A percentile compares a stretch with the other conserved stretches of the same genome.
These are phyloP conservation scores for Cladosporium colombiae DNA, from an alignment of 2,329 filamentous ascomycete species.

Conservation along the genomic window DNA sequence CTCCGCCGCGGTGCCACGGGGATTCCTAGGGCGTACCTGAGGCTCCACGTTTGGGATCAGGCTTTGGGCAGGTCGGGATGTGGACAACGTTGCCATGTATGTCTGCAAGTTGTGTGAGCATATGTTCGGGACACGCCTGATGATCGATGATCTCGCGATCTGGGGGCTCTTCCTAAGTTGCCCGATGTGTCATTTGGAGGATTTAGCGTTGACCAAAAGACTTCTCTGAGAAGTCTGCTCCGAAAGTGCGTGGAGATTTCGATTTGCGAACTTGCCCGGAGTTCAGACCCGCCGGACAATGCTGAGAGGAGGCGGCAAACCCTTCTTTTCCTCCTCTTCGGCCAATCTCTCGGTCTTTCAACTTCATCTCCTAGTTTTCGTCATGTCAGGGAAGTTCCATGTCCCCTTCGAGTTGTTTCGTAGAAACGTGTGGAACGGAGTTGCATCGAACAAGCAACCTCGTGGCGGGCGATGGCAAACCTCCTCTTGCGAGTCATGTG, in stretches of 20 bases:
- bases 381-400: background rate
- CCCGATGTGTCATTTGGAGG: conserved; percentile 12
- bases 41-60: conserved; percentile 1
- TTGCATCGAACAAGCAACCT: background rate
- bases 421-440: background rate
- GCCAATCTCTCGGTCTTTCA: conserved; percentile 4
- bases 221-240: background rate
- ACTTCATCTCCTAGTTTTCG: background rate
- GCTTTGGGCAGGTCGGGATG: conserved; percentile 11
- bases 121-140: background rate
- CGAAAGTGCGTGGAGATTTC: background rate
- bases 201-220: background rate
- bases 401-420: background rate
- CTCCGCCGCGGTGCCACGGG: conserved; percentile 16
- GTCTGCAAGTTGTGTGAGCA: background rate
- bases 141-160: background rate
- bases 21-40: conserved; percentile 7
- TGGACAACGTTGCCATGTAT: background rate
- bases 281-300: background rate
- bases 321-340: background rate
- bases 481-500: conserved; percentile 2
- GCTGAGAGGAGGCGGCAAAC: background rate
- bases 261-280: conserved; percentile 2
- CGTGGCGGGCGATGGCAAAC: background rate
- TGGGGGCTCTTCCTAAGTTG: background rate